Evolutionary conservation across 1,284 basidiomycete genomes (phyloP).

Genomic region (Fomitopsis schrenkii): DNA sequence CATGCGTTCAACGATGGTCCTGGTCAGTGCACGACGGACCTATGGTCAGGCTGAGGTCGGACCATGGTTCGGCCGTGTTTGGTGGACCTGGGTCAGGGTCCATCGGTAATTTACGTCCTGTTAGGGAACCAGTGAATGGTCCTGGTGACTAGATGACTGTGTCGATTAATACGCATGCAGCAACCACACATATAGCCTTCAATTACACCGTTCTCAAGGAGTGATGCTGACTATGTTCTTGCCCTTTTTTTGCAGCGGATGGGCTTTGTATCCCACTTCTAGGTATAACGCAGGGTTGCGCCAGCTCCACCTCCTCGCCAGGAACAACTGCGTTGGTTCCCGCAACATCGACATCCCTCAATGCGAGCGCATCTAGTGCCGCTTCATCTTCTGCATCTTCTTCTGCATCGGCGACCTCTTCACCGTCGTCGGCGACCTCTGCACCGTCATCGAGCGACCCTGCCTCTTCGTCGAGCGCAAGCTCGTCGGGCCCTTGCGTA

Average conservation of each 20-base stretch:
- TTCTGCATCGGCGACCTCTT: not conserved
- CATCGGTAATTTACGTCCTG: no score
- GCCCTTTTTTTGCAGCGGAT: not conserved
- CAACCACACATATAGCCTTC: no score
- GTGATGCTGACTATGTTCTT: not conserved
- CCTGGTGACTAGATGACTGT: no score
- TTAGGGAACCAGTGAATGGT: no score
- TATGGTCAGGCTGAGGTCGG: no score
- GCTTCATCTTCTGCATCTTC: constrained; percentile 4
- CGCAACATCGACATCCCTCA: constrained; percentile 11
- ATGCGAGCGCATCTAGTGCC: constrained; percentile 3
- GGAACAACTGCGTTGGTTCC: constrained; percentile 16
- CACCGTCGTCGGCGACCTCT: not conserved
- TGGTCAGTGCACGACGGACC: no score
- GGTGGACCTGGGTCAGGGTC: no score
- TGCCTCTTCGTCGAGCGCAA: not conserved
- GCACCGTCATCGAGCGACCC: not conserved
- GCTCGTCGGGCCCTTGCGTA: not conserved
- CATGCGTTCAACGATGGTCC: no score
- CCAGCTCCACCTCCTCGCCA: not conserved
- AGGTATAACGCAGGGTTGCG: not conserved
- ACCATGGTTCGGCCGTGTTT: no score
- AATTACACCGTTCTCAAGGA: no score
- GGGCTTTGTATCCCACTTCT: constrained; percentile 1
- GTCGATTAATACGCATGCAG: no score